phyloP scores from a whole-genome alignment of 352 stramenopile genomes.

The Phytophthora idaei region DNA sequence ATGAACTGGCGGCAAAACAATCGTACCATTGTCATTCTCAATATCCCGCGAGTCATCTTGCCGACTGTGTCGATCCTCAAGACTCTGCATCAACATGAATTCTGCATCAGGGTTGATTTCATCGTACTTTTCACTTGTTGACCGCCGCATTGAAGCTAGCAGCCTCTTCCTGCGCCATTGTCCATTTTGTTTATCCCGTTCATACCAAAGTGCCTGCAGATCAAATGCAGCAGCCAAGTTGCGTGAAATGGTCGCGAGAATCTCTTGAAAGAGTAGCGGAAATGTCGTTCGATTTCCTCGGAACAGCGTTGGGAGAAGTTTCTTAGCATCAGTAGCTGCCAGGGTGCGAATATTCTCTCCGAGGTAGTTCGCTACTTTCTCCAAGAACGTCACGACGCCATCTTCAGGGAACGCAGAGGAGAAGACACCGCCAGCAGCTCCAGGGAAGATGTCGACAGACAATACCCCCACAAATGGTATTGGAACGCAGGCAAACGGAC shows the following conservation, averaged over 20 bases:
- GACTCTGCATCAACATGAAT: not conserved
- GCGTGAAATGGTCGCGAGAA: conserved; percentile 42
- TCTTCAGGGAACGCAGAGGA: conserved; percentile 52
- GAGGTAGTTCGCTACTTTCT: conserved; percentile 50
- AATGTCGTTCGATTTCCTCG: conserved; percentile 66
- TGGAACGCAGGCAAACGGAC: conserved; percentile 65
- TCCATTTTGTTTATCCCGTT: conserved; percentile 4
- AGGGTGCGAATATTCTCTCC: conserved; percentile 50
- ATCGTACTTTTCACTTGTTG: not conserved
- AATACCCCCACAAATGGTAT: conserved; percentile 77
- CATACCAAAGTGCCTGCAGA: conserved; percentile 41
- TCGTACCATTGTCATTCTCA: not conserved
- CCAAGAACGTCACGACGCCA: conserved; percentile 60
- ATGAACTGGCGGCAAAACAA: conserved; percentile 2
- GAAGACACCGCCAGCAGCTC: conserved; percentile 59
- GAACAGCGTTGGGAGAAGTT: conserved; percentile 50
- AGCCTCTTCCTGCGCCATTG: conserved; percentile 10
- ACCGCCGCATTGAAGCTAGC: conserved; percentile 14
- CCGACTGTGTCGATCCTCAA: conserved; percentile 14
- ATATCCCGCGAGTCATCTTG: not conserved
- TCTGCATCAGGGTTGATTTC: not conserved
- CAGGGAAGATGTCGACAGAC: conserved; percentile 66
- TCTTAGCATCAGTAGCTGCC: conserved; percentile 22
- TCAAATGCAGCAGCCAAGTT: conserved; percentile 54
- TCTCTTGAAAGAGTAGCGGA: conserved; percentile 33